phyloP scores from a whole-genome alignment of 1,284 basidiomycete species.

The Melanopsichium pennsylvanicum region DNA sequence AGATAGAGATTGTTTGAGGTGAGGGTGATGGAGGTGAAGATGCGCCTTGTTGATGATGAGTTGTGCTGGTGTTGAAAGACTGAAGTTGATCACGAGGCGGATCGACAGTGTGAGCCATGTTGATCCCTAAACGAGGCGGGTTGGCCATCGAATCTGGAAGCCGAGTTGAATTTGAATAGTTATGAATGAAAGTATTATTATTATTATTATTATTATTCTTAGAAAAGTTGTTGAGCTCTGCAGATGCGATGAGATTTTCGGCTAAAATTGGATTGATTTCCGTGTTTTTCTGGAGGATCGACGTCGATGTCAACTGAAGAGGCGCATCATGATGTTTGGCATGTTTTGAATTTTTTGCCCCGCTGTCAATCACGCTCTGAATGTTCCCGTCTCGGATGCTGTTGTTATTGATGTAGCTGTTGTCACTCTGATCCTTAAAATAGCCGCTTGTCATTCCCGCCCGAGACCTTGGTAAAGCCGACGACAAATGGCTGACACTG shows the following conservation, averaged over 20 bases:
- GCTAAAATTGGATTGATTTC: background rate
- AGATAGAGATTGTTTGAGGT: background rate
- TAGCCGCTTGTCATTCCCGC: too few species aligned
- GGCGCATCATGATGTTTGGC: too few species aligned
- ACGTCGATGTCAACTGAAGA: too few species aligned
- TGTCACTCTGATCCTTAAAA: background rate
- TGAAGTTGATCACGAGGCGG: background rate
- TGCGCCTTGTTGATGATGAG: too few species aligned
- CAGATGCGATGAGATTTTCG: too few species aligned
- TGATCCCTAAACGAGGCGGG: background rate
- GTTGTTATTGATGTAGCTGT: background rate
- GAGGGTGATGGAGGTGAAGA: background rate
- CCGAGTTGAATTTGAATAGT: background rate
- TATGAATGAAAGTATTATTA: background rate
- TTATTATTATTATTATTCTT: background rate
- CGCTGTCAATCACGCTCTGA: conserved; percentile 1
- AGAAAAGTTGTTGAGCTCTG: too few species aligned
- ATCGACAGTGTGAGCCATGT: conserved; percentile 13
- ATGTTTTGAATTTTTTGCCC: background rate
- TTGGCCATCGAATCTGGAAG: background rate
- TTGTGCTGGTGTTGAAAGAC: conserved; percentile 6
- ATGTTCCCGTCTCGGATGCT: background rate
- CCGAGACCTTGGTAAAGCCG: background rate
- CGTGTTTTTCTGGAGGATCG: background rate
- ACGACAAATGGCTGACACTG: background rate